These are phyloP conservation scores for Skeletonema menzelii DNA, from an alignment of 108 stramenopile genomes.

Conservation along the genomic window DNA sequence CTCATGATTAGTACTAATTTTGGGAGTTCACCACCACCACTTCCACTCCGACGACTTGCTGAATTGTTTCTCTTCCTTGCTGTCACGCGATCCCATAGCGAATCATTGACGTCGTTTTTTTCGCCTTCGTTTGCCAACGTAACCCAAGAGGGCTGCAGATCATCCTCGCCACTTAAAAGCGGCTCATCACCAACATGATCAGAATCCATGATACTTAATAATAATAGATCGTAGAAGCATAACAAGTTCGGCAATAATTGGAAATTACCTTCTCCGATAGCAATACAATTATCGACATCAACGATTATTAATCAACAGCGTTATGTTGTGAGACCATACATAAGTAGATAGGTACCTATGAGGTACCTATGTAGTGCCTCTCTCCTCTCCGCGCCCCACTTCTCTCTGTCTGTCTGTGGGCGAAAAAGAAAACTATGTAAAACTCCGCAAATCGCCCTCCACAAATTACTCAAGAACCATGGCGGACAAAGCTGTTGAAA, in stretches of 20 bases:
- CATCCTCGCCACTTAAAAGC: background rate
- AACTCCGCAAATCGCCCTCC: too few relatives aligned
- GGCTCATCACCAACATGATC: background rate
- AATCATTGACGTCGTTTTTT: background rate
- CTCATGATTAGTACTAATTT: conserved; percentile 8
- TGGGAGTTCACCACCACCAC: background rate
- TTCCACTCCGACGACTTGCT: background rate
- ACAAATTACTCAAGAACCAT: background rate
- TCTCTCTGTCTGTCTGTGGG: too few relatives aligned
- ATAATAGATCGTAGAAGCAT: too few relatives aligned
- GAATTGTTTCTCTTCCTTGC: background rate
- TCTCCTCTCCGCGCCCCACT: too few relatives aligned
- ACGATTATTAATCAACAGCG: too few relatives aligned
- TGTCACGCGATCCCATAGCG: background rate
- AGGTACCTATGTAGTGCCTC: too few relatives aligned
- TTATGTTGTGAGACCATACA: too few relatives aligned
- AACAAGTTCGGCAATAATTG: too few relatives aligned
- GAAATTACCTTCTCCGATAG: too few relatives aligned
- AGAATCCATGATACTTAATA: background rate
- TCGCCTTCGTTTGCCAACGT: conserved; percentile 23
- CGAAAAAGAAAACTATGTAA: too few relatives aligned
- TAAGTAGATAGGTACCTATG: too few relatives aligned
- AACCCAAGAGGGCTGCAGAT: conserved; percentile 23
- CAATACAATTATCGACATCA: too few relatives aligned
- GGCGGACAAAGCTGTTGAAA: conserved; percentile 38